A percentile compares a stretch with the other conserved stretches of the same genome.
These are phyloP conservation scores for Scorias spongiosa DNA, from an alignment of 2,329 filamentous ascomycete species.

Conservation along the genomic window DNA sequence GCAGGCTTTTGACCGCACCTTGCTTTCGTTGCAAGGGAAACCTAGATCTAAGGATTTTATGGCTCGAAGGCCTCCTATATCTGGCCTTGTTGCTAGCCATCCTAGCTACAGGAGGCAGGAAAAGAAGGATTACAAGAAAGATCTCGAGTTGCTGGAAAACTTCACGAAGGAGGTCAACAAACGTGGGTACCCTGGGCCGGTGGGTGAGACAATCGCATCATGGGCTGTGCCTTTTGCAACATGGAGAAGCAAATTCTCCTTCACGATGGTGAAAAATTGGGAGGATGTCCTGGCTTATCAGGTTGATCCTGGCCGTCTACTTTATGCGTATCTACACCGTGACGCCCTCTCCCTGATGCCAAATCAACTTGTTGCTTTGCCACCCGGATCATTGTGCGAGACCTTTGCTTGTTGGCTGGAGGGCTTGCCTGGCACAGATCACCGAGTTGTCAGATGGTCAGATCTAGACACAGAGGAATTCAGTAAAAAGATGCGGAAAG, in stretches of 20 bases:
- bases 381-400: constrained; percentile 5
- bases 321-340: constrained; percentile 8
- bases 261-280: not conserved
- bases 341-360: constrained; percentile 4
- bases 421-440: constrained; percentile 4
- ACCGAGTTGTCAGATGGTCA: constrained; percentile 6
- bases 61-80: constrained; percentile 3
- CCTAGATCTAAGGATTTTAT: constrained; percentile 3
- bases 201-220: constrained; percentile 1
- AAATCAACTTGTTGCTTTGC: constrained; percentile 5
- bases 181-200: constrained; percentile 5
- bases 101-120: constrained; percentile 3
- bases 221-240: constrained; percentile 7
- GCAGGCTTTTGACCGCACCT: constrained; percentile 5
- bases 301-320: constrained; percentile 7
- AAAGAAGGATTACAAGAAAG: constrained; percentile 6
- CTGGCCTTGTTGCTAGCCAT: constrained; percentile 3
- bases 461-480: constrained; percentile 5
- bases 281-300: constrained; percentile 1
- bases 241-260: constrained; percentile 5
- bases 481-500: constrained; percentile 5
- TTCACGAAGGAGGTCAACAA: constrained; percentile 5
- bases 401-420: constrained; percentile 7
- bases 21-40: constrained; percentile 8
- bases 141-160: constrained; percentile 4